Evolutionary conservation across 805 yeast species (phyloP).

Genomic region (Lachancea dasiensis): DNA sequence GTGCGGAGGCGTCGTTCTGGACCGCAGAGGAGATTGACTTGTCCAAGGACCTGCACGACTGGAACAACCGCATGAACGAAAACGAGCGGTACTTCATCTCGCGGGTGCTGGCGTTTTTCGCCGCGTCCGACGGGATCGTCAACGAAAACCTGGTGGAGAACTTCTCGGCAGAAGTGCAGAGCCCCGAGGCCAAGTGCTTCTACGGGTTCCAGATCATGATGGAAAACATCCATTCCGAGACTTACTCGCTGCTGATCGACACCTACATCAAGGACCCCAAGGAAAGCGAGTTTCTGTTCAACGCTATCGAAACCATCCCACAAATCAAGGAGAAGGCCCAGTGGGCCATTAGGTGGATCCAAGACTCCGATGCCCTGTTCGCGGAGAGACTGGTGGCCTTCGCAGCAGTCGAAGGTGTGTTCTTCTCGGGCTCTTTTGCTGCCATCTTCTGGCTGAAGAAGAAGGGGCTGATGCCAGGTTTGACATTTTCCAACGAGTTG

Average conservation of each 20-base stretch:
- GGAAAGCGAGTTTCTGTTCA: constrained; percentile 84
- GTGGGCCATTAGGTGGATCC: constrained; percentile 98
- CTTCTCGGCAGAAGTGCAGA: constrained; percentile 93
- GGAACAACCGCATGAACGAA: constrained; percentile 84
- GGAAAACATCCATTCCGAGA: constrained; percentile 98
- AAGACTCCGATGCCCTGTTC: constrained; percentile 78
- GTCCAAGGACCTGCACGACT: constrained; percentile 84
- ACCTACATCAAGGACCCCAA: constrained; percentile 94
- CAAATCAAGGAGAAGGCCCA: constrained; percentile 96
- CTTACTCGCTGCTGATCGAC: constrained; percentile 90
- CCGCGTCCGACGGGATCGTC: constrained; percentile 98
- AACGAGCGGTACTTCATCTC: constrained; percentile 92
- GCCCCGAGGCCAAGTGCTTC: constrained; percentile 97
- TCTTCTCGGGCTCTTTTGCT: constrained; percentile 97
- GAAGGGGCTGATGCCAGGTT: constrained; percentile 98
- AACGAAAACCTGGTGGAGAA: constrained; percentile 97
- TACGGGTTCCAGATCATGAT: constrained; percentile 99
- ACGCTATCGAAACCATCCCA: constrained; percentile 94
- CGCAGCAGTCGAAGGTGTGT: constrained; percentile 98
- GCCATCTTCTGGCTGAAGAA: constrained; percentile 98
- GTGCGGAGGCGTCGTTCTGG: constrained; percentile 99
- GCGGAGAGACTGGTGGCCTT: constrained; percentile 96
- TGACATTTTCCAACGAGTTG: constrained; percentile 94
- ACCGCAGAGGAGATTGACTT: constrained; percentile 98
- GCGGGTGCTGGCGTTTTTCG: constrained; percentile 92